A percentile compares a stretch with the other conserved stretches of the same genome.
phyloP scores from a whole-genome alignment of 2,329 filamentous ascomycete species.

The Fusarium sp. region DNA sequence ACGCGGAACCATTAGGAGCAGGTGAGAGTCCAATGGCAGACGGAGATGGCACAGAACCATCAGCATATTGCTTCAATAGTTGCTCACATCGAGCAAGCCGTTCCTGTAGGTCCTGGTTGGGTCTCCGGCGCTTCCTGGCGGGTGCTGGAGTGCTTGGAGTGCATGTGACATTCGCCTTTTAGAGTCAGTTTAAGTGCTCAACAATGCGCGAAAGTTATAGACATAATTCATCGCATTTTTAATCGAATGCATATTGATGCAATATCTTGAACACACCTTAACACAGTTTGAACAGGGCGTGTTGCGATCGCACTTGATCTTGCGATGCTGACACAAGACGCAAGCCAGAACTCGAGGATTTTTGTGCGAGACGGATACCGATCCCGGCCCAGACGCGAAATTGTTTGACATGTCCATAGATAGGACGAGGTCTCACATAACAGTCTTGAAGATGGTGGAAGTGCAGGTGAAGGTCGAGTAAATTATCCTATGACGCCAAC shows the following conservation, averaged over 20 bases:
- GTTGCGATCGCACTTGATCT: conserved; percentile 72
- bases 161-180: conserved; percentile 69
- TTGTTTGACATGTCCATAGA: conserved; percentile 53
- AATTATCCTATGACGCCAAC: conserved; percentile 42
- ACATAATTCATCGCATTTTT: background rate
- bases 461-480: conserved; percentile 23
- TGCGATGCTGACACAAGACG: conserved; percentile 71
- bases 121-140: conserved; percentile 69
- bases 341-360: conserved; percentile 65
- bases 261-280: conserved; percentile 60
- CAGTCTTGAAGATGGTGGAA: conserved; percentile 31
- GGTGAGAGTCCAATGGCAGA: conserved; percentile 38
- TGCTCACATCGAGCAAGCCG: conserved; percentile 70
- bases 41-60: conserved; percentile 50
- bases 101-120: conserved; percentile 73
- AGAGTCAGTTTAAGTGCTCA: conserved; percentile 14
- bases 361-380: conserved; percentile 51
- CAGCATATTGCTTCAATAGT: conserved; percentile 69
- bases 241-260: background rate
- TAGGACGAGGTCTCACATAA: conserved; percentile 50
- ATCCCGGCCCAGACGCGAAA: conserved; percentile 43
- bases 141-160: conserved; percentile 72
- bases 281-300: conserved; percentile 71
- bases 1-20: conserved; percentile 38
- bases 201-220: background rate